Evolutionary conservation across 306 rosid species (phyloP).

Genomic region (Dryas alaskensis): DNA sequence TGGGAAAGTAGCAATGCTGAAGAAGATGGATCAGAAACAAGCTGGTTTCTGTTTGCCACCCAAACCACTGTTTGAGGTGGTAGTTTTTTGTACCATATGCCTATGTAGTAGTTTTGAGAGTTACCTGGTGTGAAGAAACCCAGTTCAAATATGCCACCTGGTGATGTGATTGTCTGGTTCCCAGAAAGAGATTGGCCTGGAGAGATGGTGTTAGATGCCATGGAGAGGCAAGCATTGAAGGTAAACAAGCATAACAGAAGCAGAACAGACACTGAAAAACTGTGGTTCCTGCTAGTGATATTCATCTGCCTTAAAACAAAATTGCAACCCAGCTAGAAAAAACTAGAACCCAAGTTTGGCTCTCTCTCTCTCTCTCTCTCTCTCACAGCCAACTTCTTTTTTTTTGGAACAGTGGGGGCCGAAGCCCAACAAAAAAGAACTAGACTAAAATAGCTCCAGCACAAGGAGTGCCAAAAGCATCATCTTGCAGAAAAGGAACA

Average conservation of each 20-base stretch:
- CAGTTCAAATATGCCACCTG: conserved; percentile 14
- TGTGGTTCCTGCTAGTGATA: not conserved
- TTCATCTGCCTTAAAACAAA: not conserved
- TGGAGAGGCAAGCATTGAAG: not conserved
- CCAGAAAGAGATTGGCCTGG: conserved; percentile 16
- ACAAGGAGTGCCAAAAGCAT: too few relatives aligned
- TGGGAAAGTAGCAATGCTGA: conserved; percentile 16
- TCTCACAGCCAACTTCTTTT: too few relatives aligned
- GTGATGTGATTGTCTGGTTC: conserved; percentile 13
- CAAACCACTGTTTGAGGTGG: conserved; percentile 29
- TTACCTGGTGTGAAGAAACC: conserved; percentile 28
- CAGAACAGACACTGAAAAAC: not conserved
- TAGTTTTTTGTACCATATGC: conserved; percentile 28
- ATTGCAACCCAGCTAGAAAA: too few relatives aligned
- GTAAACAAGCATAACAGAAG: not conserved
- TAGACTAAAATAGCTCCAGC: too few relatives aligned
- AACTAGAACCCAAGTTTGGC: not conserved
- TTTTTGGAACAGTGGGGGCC: too few relatives aligned
- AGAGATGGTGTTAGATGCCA: conserved; percentile 13
- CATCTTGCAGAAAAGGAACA: too few relatives aligned
- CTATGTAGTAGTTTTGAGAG: conserved; percentile 10
- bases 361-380: not conserved
- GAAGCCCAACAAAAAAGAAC: too few relatives aligned
- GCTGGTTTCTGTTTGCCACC: conserved; percentile 40
- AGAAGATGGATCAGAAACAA: conserved; percentile 31